These are phyloP conservation scores for Syzygium aromaticum DNA, from an alignment of 345 rosid genomes.

Conservation along the genomic window DNA sequence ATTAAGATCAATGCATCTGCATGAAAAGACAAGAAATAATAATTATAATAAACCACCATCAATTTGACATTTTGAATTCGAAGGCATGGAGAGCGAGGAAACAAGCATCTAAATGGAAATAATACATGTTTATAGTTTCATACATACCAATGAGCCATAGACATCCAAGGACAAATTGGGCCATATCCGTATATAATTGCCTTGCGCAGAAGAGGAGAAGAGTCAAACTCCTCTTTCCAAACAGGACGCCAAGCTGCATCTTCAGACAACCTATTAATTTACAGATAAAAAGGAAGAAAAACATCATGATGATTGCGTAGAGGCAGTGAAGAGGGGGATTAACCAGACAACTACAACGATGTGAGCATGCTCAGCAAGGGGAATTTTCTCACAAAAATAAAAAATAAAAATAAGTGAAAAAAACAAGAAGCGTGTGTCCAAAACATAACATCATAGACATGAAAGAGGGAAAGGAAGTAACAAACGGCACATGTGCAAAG, in stretches of 20 bases:
- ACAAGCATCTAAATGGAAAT: neutral
- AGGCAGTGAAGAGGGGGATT: no score
- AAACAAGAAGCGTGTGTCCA: no score
- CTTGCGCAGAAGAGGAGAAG: slow-evolving; percentile 39
- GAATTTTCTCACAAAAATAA: no score
- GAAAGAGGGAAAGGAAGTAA: no score
- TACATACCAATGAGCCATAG: slow-evolving; percentile 64
- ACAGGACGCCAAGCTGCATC: slow-evolving; percentile 95
- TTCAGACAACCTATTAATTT: slow-evolving; percentile 52
- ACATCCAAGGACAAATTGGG: slow-evolving; percentile 77
- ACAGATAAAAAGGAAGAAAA: no score
- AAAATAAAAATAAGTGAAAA: no score
- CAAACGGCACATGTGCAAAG: no score
- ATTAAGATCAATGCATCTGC: neutral
- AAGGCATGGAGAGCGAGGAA: neutral
- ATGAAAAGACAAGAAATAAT: neutral
- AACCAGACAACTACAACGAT: no score
- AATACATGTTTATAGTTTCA: neutral
- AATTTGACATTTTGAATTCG: neutral
- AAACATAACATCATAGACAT: no score
- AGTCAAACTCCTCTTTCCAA: slow-evolving; percentile 51
- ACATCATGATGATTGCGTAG: no score
- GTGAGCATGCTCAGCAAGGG: no score
- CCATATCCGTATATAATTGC: slow-evolving; percentile 70
- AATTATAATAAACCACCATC: neutral